Evolutionary conservation across 768 basidiomycete species (phyloP).

Genomic region (Suillus luteus): DNA sequence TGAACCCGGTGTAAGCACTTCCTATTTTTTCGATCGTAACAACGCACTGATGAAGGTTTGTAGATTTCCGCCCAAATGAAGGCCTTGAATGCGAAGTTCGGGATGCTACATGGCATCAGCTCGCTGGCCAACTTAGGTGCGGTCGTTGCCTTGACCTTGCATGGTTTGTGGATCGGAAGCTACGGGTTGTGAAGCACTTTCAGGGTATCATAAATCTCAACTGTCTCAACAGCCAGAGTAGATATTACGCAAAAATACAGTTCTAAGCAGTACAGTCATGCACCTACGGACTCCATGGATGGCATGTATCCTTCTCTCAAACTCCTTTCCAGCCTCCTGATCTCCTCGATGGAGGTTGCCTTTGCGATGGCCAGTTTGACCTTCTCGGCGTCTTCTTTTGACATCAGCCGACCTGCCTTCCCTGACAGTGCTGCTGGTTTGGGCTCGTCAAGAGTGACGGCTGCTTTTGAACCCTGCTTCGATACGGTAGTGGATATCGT

Average conservation of each 20-base stretch:
- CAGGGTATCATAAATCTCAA: neutral
- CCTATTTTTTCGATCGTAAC: slow-evolving; percentile 14
- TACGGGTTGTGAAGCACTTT: slow-evolving; percentile 33
- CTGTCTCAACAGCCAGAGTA: slow-evolving; percentile 7
- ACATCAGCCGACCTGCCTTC: slow-evolving; percentile 86
- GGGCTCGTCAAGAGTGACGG: slow-evolving; percentile 79
- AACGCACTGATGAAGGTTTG: slow-evolving; percentile 10
- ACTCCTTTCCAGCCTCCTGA: slow-evolving; percentile 79
- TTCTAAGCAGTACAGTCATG: slow-evolving; percentile 45
- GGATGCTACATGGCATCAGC: slow-evolving; percentile 66
- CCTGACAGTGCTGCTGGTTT: slow-evolving; percentile 53
- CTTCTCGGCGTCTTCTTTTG: slow-evolving; percentile 86
- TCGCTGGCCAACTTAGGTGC: slow-evolving; percentile 65
- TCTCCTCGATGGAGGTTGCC: slow-evolving; percentile 90
- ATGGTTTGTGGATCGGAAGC: slow-evolving; percentile 72
- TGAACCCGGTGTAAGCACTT: slow-evolving; percentile 57
- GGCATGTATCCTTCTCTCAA: slow-evolving; percentile 85
- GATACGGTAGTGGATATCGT: slow-evolving; percentile 76
- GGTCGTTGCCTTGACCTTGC: slow-evolving; percentile 62
- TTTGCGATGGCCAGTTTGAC: slow-evolving; percentile 86
- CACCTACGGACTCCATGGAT: slow-evolving; percentile 73
- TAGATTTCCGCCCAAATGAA: slow-evolving; percentile 74
- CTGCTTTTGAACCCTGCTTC: slow-evolving; percentile 59
- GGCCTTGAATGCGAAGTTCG: slow-evolving; percentile 65
- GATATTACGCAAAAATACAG: slow-evolving; percentile 36